A percentile compares a stretch with the other conserved stretches of the same genome.
These are phyloP conservation scores for Ensete ventricosum DNA, from an alignment of 176 grass and related monocot genomes.

Conservation along the genomic window DNA sequence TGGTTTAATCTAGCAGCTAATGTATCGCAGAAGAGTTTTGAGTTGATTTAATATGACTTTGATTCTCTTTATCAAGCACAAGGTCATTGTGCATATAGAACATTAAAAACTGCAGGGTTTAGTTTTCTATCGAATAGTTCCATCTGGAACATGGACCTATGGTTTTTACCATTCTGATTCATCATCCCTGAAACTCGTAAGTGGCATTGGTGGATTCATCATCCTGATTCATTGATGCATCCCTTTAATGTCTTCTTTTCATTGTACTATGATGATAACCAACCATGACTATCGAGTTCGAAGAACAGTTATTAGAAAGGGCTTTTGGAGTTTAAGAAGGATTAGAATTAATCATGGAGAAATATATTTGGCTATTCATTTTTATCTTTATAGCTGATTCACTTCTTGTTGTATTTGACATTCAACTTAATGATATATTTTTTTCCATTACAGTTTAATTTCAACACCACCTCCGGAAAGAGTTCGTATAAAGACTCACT, in stretches of 20 bases:
- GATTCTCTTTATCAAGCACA: background rate
- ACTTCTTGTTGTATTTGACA: slow-evolving; percentile 13
- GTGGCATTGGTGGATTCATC: no score
- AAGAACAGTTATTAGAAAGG: background rate
- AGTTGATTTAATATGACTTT: background rate
- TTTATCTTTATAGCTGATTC: background rate
- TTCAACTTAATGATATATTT: slow-evolving; percentile 10
- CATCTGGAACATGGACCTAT: no score
- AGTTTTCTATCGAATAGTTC: no score
- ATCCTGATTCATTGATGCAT: no score
- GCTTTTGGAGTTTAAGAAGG: background rate
- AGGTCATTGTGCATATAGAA: background rate
- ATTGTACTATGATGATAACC: no score
- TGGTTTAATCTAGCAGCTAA: background rate
- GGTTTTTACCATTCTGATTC: no score
- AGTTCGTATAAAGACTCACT: slow-evolving; percentile 80
- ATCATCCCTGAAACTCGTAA: no score
- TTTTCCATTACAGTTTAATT: slow-evolving; percentile 61
- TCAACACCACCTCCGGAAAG: slow-evolving; percentile 90
- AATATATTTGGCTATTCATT: background rate
- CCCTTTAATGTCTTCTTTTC: no score
- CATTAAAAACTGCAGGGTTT: no score
- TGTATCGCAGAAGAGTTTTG: background rate
- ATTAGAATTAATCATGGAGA: background rate
- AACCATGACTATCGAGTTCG: background rate